Evolutionary conservation across 192 early-diverging fungal genomes (phyloP).

Genomic region (Coemansia furcata): DNA sequence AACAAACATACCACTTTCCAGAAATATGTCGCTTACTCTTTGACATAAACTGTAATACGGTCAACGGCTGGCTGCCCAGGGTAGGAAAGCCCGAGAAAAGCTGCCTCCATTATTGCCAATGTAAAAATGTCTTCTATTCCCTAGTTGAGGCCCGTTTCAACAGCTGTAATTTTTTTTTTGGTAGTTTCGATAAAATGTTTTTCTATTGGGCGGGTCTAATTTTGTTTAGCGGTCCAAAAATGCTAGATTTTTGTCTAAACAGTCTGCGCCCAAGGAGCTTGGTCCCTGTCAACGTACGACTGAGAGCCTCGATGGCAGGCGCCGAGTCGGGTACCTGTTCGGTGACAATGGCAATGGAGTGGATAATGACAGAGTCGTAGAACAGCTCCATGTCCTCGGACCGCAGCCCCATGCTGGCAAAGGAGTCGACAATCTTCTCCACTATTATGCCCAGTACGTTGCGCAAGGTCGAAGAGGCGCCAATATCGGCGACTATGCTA

Average conservation of each 20-base stretch:
- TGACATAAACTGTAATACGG: too few species aligned
- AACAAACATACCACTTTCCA: too few species aligned
- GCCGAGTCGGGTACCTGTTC: slow-evolving; percentile 9
- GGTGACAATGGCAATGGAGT: slow-evolving; percentile 6
- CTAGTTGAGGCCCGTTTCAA: too few species aligned
- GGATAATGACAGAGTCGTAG: slow-evolving; percentile 14
- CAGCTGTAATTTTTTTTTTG: too few species aligned
- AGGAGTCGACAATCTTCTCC: slow-evolving; percentile 24
- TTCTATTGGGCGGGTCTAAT: slow-evolving; percentile 7
- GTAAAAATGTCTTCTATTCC: too few species aligned
- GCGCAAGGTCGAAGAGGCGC: slow-evolving; percentile 18
- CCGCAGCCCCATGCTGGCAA: slow-evolving; percentile 19
- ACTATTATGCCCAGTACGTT: slow-evolving; percentile 18
- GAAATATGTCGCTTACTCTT: too few species aligned
- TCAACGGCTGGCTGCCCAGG: too few species aligned
- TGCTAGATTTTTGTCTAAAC: slow-evolving; percentile 19
- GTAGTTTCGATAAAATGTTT: not conserved
- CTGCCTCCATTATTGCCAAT: too few species aligned
- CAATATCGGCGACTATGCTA: slow-evolving; percentile 15
- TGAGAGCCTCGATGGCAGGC: slow-evolving; percentile 11
- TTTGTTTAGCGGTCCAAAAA: slow-evolving; percentile 26
- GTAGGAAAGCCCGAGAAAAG: too few species aligned
- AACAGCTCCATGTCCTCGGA: slow-evolving; percentile 29
- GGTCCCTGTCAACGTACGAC: slow-evolving; percentile 17
- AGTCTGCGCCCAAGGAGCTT: slow-evolving; percentile 19